These are phyloP conservation scores for Pleurotus tuoliensis DNA, from an alignment of 768 basidiomycete species.

Conservation along the genomic window DNA sequence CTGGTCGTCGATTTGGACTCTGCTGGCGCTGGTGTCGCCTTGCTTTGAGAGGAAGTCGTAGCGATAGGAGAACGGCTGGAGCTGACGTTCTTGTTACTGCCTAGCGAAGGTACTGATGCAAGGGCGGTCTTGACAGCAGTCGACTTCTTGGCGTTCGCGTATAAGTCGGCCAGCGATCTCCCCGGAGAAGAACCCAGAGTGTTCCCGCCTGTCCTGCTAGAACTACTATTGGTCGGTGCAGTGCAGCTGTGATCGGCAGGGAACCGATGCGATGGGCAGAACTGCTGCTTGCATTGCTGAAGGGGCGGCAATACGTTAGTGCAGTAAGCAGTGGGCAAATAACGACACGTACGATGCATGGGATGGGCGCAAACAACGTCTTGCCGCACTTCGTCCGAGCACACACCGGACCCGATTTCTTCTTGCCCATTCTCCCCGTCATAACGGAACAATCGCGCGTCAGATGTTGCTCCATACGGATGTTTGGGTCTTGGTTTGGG, in stretches of 20 bases:
- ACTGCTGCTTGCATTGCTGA: constrained; percentile 69
- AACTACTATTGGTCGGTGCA: constrained; percentile 13
- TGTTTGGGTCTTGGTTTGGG: constrained; percentile 77
- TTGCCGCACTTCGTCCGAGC: constrained; percentile 65
- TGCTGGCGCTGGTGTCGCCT: constrained; percentile 11
- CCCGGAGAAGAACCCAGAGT: constrained; percentile 12
- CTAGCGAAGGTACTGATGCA: constrained; percentile 19
- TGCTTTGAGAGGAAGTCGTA: constrained; percentile 11
- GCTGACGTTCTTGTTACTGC: constrained; percentile 13
- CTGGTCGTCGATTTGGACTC: constrained; percentile 13
- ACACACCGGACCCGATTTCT: constrained; percentile 52
- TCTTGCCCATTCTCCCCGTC: constrained; percentile 51
- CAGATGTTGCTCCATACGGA: constrained; percentile 77
- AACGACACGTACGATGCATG: constrained; percentile 58
- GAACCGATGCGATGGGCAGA: constrained; percentile 78
- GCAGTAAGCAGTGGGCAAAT: background rate
- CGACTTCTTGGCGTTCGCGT: constrained; percentile 38
- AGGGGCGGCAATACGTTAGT: too few species aligned
- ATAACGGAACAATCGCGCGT: constrained; percentile 60
- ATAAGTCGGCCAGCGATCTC: constrained; percentile 25
- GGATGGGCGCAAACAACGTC: constrained; percentile 68
- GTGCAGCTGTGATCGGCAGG: constrained; percentile 66
- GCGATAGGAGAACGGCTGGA: constrained; percentile 17
- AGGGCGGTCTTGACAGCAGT: constrained; percentile 25
- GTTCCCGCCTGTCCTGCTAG: constrained; percentile 12